Percentiles rank a stretch among this genome's conserved stretches.
phyloP scores from a whole-genome alignment of 2,329 filamentous ascomycete species.

The Alternaria sp. region DNA sequence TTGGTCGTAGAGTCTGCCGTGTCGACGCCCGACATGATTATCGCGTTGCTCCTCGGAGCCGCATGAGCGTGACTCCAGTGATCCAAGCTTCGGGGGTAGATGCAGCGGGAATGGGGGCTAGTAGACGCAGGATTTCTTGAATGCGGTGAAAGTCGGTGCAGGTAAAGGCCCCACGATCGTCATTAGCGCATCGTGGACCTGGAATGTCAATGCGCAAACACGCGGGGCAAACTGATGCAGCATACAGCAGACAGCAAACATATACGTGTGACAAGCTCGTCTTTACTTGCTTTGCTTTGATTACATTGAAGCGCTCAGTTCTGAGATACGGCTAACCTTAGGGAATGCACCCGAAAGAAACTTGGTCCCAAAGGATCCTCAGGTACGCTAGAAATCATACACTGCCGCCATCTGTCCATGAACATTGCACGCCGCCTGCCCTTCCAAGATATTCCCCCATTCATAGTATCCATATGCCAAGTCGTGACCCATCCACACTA shows the following conservation, averaged over 20 bases:
- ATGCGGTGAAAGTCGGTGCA: slow-evolving; percentile 13
- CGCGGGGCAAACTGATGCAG: slow-evolving; percentile 7
- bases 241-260: background rate
- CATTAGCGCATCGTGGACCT: slow-evolving; percentile 14
- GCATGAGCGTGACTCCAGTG: slow-evolving; percentile 34
- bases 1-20: slow-evolving; percentile 34
- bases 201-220: slow-evolving; percentile 16
- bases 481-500: slow-evolving; percentile 1
- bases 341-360: slow-evolving; percentile 5
- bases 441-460: background rate
- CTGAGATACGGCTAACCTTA: slow-evolving; percentile 6
- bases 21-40: slow-evolving; percentile 49
- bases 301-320: background rate
- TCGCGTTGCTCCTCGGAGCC: slow-evolving; percentile 44
- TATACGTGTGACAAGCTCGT: background rate
- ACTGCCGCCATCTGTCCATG: slow-evolving; percentile 14
- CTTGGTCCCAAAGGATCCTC: background rate
- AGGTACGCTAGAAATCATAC: slow-evolving; percentile 17
- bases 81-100: slow-evolving; percentile 6
- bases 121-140: slow-evolving; percentile 13
- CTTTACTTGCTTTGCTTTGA: background rate
- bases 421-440: slow-evolving; percentile 7
- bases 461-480: background rate
- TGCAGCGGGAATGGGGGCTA: slow-evolving; percentile 10
- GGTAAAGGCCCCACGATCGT: slow-evolving; percentile 16